Evolutionary conservation across 768 basidiomycete genomes (phyloP).

Genomic region (Kwoniella pini): DNA sequence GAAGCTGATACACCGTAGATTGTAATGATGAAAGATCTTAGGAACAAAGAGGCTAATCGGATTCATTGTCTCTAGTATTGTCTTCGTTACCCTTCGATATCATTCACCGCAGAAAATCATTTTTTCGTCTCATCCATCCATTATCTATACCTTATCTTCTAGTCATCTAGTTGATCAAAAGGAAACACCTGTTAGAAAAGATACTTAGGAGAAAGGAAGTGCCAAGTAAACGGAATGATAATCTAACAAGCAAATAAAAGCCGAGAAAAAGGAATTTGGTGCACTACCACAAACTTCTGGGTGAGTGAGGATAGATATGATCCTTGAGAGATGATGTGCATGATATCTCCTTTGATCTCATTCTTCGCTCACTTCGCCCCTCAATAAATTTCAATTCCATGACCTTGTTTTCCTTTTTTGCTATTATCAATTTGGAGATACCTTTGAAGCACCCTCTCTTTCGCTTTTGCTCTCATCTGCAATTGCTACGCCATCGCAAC

Average conservation of each 20-base stretch:
- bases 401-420: neutral
- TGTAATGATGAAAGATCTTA: neutral
- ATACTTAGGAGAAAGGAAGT: neutral
- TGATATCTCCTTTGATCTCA: neutral
- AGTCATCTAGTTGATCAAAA: too few relatives aligned
- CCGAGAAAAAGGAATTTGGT: neutral
- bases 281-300: neutral
- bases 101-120: neutral
- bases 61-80: neutral
- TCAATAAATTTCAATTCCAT: neutral
- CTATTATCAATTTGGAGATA: neutral
- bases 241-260: neutral
- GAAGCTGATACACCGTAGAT: too few relatives aligned
- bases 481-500: neutral
- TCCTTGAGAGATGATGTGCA: too few relatives aligned
- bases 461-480: too few relatives aligned
- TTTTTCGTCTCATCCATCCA: neutral
- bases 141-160: too few relatives aligned
- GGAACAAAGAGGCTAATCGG: conserved; percentile 1
- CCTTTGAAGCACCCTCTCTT: neutral
- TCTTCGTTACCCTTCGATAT: neutral
- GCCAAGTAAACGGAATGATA: neutral
- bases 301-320: neutral
- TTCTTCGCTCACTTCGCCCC: neutral
- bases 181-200: neutral